Evolutionary conservation across 1,284 basidiomycete species (phyloP), one percentile per base, ranked within the genome.

Genomic region (Pseudozyma tsukubaensis): DNA sequence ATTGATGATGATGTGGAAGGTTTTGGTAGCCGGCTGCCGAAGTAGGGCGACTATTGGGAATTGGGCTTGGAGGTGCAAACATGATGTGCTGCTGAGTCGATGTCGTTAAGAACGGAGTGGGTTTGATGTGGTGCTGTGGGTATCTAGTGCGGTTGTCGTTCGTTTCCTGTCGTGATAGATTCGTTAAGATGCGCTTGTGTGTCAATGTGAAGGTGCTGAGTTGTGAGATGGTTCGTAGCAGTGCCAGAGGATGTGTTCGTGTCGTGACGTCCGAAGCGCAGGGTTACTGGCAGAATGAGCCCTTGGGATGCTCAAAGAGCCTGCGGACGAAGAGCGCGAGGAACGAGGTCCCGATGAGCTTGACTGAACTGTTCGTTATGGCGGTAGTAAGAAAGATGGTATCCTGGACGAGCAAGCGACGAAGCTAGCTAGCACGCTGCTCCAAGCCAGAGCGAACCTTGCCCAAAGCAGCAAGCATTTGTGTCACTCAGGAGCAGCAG

Each of bases 51-150:
- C 64, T 62, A 14, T 51, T 52, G 3, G 49, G 53, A 24, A 54
- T 45, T 2, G 68, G 64, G 47, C 59, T 61, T 6, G 71, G 72
- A 44, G 75, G 75, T 2, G 72, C 75, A 34, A 77, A 77, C 75
- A 77, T 77, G 70, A 16, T 57, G 16, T 35, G 10, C 35, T 7
- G 39, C 19, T 21, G 18, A 14, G 19, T 45, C 3, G 24, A 32
- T 16, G 34, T 14, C 2, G 21, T 9, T 13, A 8, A 37, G n/a
- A 24, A 14, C 12, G 21, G 14, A 7, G 14, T 10, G 35, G 9
- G 34, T 37, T 50, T 32, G 49, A 10, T 12, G 8, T 37, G 49
- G 24, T 16, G 29, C 18, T 7, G 14, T 29, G 9, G 18, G 29
- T 14, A 42, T 39, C n/a, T 45, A 11, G 19, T 24, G 16, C 21